Base-by-base conservation (phyloP, 2,329 filamentous ascomycete species). In the Phialemonium atrogriseum region DNA sequence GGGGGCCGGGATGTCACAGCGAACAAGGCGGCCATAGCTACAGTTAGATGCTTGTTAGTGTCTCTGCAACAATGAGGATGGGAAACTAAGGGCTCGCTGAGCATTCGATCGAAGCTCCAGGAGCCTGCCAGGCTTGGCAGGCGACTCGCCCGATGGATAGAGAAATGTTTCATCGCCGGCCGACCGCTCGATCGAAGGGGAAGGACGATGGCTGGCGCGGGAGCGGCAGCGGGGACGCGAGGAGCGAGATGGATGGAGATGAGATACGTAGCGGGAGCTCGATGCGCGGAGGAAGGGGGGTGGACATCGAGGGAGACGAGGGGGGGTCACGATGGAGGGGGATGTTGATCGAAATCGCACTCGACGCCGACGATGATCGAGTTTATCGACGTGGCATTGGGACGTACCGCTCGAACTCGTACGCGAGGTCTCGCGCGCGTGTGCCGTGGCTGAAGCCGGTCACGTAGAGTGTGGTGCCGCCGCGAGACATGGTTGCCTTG, bases 401-500 rank as follows among this genome's bases (percentile, higher is more conserved):
- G 73, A 94, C 88, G 78, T 94, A 95, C 86, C 89, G 87, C 88
- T 96, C 89, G 84, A 96, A 96, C 75, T 96, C 89, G 84, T 94
- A 95, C 71, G 89, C 87, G 62, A 96, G 84, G 73, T 98, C 88
- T 78, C 91, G 86, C 62, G 91, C 87, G 72, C 91, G 86, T 62
- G 89, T 95, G 63, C 89, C 87, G 66, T 94, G 87, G 76, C 89
- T 93, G 66, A 98, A 98, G 75, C 91, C 91, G 56, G 88, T 94
- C 64, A 96, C 89, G 71, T 96, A 96, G 49, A 96, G 84, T 36
- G 89, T 96, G 40, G 84, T 93, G 50, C 86, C 82, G 60, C 84
- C 79, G 58, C 87, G 85, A 77, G 88, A 94, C 87, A 94, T 94
- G 56, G 41, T 64, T 51, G 36, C 30, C 7, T 7, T n/a, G 11